Evolutionary conservation across 495 filamentous ascomycete species (phyloP).

Genomic region (Jackrogersella multiformis): DNA sequence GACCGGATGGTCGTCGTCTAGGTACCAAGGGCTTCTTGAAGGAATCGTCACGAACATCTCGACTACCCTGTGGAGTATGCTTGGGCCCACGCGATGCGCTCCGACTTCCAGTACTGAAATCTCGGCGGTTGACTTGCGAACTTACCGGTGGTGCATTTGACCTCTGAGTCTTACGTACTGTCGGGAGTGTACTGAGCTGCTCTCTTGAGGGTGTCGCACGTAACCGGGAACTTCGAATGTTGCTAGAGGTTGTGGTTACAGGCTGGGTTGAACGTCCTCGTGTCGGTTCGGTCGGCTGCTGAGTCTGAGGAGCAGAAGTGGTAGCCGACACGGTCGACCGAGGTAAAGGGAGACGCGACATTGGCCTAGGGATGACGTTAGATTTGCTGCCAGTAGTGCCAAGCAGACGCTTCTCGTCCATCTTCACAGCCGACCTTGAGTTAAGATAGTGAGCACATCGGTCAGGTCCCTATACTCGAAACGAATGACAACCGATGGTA

Average conservation of each 20-base stretch:
- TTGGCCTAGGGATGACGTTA: conserved; percentile 44
- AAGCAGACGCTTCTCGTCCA: conserved; percentile 48
- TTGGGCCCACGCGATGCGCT: conserved; percentile 29
- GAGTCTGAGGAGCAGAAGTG: conserved; percentile 3
- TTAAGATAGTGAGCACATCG: conserved; percentile 17
- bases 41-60: conserved; percentile 19
- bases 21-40: conserved; percentile 40
- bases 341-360: conserved; percentile 46
- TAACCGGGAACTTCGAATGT: conserved; percentile 52
- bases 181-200: conserved; percentile 45
- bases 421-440: conserved; percentile 35
- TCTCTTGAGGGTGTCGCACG: conserved; percentile 55
- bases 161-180: conserved; percentile 36
- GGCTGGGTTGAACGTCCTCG: conserved; percentile 30
- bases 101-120: conserved; percentile 25
- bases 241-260: conserved; percentile 10
- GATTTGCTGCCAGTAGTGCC: conserved; percentile 21
- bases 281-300: conserved; percentile 19
- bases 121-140: conserved; percentile 29
- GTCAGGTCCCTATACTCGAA: conserved; percentile 7
- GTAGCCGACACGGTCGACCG: conserved; percentile 35
- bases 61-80: conserved; percentile 23
- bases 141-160: conserved; percentile 30
- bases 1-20: conserved; percentile 38
- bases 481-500: conserved; percentile 10